A percentile compares a stretch with the other conserved stretches of the same genome.
phyloP scores from a whole-genome alignment of 2,329 filamentous ascomycete species.

The Didymellaceae sp. region DNA sequence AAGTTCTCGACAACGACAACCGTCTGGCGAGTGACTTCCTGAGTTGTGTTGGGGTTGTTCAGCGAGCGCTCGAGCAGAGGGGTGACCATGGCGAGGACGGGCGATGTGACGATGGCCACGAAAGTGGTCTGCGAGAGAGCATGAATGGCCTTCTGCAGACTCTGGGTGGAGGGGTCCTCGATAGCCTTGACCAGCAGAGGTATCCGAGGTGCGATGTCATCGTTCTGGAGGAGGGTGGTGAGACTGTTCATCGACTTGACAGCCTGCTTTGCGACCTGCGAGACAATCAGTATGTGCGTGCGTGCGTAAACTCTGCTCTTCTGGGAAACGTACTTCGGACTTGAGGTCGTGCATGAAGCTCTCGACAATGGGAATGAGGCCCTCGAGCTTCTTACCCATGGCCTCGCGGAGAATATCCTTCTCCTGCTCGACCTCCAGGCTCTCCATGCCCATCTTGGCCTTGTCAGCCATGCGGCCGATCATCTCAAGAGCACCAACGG shows the following conservation, averaged over 20 bases:
- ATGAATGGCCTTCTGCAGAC: conserved; percentile 93
- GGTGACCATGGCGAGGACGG: conserved; percentile 90
- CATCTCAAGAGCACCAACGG: conserved; percentile 82
- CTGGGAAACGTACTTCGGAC: conserved; percentile 64
- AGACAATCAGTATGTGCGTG: too few relatives aligned
- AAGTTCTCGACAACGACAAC: conserved; percentile 97
- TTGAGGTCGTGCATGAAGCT: conserved; percentile 97
- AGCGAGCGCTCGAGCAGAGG: conserved; percentile 92
- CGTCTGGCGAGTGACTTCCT: conserved; percentile 94
- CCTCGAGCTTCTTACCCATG: conserved; percentile 87
- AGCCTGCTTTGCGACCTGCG: conserved; percentile 76
- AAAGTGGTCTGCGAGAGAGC: conserved; percentile 98
- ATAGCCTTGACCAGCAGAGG: conserved; percentile 92
- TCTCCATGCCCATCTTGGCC: conserved; percentile 83
- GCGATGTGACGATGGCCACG: conserved; percentile 92
- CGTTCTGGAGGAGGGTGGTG: conserved; percentile 89
- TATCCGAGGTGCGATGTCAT: conserved; percentile 92
- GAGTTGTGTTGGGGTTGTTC: conserved; percentile 86
- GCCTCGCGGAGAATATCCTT: conserved; percentile 90
- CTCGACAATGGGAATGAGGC: conserved; percentile 89
- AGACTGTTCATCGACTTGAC: conserved; percentile 89
- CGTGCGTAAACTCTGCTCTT: too few relatives aligned
- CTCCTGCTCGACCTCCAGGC: conserved; percentile 81
- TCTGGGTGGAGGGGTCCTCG: conserved; percentile 88
- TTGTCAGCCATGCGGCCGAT: conserved; percentile 95